Base-by-base conservation (phyloP, 495 filamentous ascomycete genomes). In the Tuber indicum region DNA sequence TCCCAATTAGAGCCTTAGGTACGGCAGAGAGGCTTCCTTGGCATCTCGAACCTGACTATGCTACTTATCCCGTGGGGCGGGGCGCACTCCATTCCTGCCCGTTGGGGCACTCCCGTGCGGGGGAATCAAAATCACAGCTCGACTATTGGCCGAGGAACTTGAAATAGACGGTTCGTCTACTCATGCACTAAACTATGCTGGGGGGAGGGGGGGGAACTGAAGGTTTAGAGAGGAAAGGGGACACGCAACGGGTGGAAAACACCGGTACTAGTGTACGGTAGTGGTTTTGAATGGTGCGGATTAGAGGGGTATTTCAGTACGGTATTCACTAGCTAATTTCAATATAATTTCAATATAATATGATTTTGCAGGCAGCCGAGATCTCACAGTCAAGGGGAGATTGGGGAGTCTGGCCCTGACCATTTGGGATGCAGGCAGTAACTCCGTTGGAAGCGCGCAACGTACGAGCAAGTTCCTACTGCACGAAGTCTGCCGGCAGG, bases 401-500 rank as follows among this genome's bases (percentile, higher is more conserved):
- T 19, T 66, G 26, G 26, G 58, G 58, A 66, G 58, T 19, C 58
- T 36, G 32, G 1, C 58, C 26, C 36, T 32, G 26, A 36, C 17
- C 58, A 36, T 32, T 62, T 32, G 58, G 58, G 58, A 26, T 32
- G 12, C 14, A 19, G 14, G 26, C 58, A 66, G 58, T 66, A 66
- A 32, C 58, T 66, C 58, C 26, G 26, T 36, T 26, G 58, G 58
- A 66, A 66, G 58, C 12, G 58, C 16, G 0, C n/a, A 66, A 66
- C 58, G 26, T 66, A 66, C 58, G 58, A 36, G 26, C 7, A 36
- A 66, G 36, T 66, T 36, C 58, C 26, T 36, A 36, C 26, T 19
- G 58, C 58, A 66, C 26, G 58, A 66, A 36, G 58, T 66, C 32
- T 66, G 58, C 58, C 58, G 58, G 14, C 58, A 66, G 58, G 58